Evolutionary conservation across 208 protist genomes (phyloP).

Genomic region (Trypanosoma melophagium): DNA sequence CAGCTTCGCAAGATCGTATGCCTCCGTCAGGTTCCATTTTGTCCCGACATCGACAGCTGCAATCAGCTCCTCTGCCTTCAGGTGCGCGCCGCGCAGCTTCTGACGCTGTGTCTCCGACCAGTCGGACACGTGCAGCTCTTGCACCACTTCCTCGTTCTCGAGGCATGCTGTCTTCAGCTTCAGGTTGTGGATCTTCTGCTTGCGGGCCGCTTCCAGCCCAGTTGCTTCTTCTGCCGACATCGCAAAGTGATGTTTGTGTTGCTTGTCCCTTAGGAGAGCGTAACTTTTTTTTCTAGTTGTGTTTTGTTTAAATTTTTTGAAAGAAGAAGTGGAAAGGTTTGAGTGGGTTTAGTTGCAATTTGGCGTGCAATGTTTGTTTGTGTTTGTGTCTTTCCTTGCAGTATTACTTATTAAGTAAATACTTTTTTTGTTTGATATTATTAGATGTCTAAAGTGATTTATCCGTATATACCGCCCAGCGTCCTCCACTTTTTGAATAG

Average conservation of each 20-base stretch:
- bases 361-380: not conserved
- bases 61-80: constrained; percentile 75
- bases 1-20: constrained; percentile 81
- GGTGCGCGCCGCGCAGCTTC: constrained; percentile 70
- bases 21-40: constrained; percentile 81
- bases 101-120: constrained; percentile 81
- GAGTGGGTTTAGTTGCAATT: not conserved
- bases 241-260: constrained; percentile 20
- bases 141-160: constrained; percentile 79
- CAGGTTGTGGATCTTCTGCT: constrained; percentile 88
- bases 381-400: not conserved
- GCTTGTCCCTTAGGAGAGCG: not conserved
- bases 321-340: not conserved
- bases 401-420: not conserved
- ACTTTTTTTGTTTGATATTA: constrained; percentile 19
- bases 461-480: constrained; percentile 94
- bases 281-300: too few species aligned
- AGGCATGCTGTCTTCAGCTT: constrained; percentile 84
- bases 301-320: not conserved
- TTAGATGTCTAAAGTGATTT: constrained; percentile 43
- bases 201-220: constrained; percentile 81
- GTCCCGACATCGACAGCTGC: constrained; percentile 71
- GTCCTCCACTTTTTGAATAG: constrained; percentile 93
- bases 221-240: constrained; percentile 67
- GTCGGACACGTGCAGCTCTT: constrained; percentile 84